Conservation (phyloP, 169 alveolate genomes). For the Cryptosporidium canis region DNA sequence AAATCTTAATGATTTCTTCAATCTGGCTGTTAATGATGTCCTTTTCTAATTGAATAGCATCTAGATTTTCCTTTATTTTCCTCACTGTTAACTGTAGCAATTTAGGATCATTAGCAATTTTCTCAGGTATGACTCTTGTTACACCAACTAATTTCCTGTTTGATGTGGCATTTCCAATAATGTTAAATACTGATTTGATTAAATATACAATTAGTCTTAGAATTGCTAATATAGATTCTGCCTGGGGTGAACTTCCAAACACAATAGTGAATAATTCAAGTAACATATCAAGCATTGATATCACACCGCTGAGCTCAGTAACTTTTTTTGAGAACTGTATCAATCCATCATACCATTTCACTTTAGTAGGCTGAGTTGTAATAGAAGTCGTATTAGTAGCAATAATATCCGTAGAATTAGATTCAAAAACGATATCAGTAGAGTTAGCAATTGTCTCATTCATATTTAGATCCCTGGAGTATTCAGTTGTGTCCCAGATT, state of each 20-base stretch:
- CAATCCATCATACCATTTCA: slow-evolving; percentile 68
- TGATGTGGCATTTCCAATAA: slow-evolving; percentile 11
- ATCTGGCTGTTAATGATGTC: slow-evolving; percentile 5
- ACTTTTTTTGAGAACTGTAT: slow-evolving; percentile 36
- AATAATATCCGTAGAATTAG: not conserved
- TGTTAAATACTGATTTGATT: slow-evolving; percentile 32
- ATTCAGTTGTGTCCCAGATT: slow-evolving; percentile 2
- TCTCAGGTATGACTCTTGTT: slow-evolving; percentile 45
- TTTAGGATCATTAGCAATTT: slow-evolving; percentile 27
- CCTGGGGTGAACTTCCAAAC: slow-evolving; percentile 25
- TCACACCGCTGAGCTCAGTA: slow-evolving; percentile 29
- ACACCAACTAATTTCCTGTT: slow-evolving; percentile 22
- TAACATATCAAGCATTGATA: slow-evolving; percentile 57
- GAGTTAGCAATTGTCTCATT: not conserved
- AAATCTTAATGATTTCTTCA: not conserved
- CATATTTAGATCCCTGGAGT: not conserved
- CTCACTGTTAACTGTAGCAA: slow-evolving; percentile 8
- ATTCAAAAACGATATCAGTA: not conserved
- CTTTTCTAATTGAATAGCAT: slow-evolving; percentile 12
- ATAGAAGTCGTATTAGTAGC: not conserved
- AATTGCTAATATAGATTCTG: slow-evolving; percentile 33
- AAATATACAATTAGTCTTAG: slow-evolving; percentile 39
- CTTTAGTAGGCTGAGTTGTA: not conserved
- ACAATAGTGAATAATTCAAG: slow-evolving; percentile 21
- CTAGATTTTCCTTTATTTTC: not conserved